Evolutionary conservation across 2,329 filamentous ascomycete species (phyloP).

Genomic region (Colletotrichum tropicale): DNA sequence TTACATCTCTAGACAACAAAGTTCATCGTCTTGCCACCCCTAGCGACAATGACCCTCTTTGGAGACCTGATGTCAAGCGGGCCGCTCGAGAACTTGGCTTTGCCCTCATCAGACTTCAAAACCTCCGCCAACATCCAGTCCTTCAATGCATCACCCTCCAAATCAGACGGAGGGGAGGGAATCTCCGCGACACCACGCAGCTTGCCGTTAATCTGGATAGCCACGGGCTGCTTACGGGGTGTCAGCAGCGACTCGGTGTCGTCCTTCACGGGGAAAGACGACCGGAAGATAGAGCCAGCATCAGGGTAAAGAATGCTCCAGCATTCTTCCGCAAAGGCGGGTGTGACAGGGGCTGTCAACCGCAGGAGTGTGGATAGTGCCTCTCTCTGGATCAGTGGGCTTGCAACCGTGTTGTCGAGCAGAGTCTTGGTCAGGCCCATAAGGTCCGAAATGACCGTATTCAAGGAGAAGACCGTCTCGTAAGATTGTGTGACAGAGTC

Average conservation of each 20-base stretch:
- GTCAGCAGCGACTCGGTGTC: constrained; percentile 54
- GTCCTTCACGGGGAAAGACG: constrained; percentile 65
- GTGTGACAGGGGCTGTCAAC: constrained; percentile 80
- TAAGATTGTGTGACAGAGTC: constrained; percentile 71
- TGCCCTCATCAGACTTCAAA: constrained; percentile 64
- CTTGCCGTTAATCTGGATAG: constrained; percentile 84
- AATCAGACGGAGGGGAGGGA: constrained; percentile 48
- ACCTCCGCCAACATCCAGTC: constrained; percentile 68
- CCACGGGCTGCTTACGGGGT: constrained; percentile 58
- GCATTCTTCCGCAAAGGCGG: constrained; percentile 81
- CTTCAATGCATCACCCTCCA: constrained; percentile 51
- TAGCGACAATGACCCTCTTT: constrained; percentile 71
- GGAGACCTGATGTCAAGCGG: constrained; percentile 52
- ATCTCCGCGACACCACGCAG: constrained; percentile 72
- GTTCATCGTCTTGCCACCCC: constrained; percentile 73
- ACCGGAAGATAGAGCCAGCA: constrained; percentile 42
- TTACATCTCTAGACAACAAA: constrained; percentile 60
- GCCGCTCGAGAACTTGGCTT: constrained; percentile 55
- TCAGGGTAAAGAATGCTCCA: constrained; percentile 65
- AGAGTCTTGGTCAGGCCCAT: constrained; percentile 80
- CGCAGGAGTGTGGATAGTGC: constrained; percentile 64
- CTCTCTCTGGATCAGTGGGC: constrained; percentile 48
- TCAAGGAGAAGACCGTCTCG: constrained; percentile 75
- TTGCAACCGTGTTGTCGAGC: constrained; percentile 47
- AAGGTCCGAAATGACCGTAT: constrained; percentile 82